Evolutionary conservation across 2,329 filamentous ascomycete species (phyloP).

Genomic region (Byssochlamys sp.): DNA sequence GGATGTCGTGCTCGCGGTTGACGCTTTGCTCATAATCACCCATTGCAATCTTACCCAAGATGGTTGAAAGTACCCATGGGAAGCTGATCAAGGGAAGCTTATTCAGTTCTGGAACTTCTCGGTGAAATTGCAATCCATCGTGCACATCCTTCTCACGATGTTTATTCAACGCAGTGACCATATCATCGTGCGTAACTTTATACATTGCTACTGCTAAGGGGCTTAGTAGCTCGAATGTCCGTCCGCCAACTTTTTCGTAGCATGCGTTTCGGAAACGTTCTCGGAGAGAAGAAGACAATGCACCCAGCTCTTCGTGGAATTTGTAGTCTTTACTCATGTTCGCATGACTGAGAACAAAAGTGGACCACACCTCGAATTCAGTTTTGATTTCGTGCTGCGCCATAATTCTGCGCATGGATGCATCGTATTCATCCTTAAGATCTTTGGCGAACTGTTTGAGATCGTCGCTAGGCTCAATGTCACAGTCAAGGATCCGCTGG

Average conservation of each 20-base stretch:
- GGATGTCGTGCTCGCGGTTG: not conserved
- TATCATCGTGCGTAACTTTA: constrained; percentile 63
- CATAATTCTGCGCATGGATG: constrained; percentile 67
- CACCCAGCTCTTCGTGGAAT: constrained; percentile 70
- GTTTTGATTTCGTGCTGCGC: constrained; percentile 71
- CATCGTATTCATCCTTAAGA: constrained; percentile 71
- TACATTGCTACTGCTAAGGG: constrained; percentile 84
- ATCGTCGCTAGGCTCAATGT: constrained; percentile 47
- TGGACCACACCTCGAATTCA: constrained; percentile 86
- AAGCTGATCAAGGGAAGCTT: constrained; percentile 80
- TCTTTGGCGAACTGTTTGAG: constrained; percentile 51
- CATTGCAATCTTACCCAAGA: constrained; percentile 61
- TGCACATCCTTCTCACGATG: constrained; percentile 21
- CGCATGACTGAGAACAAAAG: constrained; percentile 70
- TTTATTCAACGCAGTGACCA: constrained; percentile 50
- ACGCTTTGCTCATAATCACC: constrained; percentile 18
- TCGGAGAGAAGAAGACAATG: constrained; percentile 56
- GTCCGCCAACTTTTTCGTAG: constrained; percentile 53
- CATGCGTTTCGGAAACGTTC: constrained; percentile 60
- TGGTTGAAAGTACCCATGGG: constrained; percentile 75
- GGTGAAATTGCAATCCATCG: constrained; percentile 7
- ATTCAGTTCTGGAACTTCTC: constrained; percentile 8
- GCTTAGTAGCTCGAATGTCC: constrained; percentile 50
- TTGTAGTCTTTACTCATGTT: constrained; percentile 70
- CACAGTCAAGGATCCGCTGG: constrained; percentile 53